These are phyloP conservation scores for Rhinocladiella mackenziei DNA, from an alignment of 2,329 filamentous ascomycete species.

Conservation along the genomic window DNA sequence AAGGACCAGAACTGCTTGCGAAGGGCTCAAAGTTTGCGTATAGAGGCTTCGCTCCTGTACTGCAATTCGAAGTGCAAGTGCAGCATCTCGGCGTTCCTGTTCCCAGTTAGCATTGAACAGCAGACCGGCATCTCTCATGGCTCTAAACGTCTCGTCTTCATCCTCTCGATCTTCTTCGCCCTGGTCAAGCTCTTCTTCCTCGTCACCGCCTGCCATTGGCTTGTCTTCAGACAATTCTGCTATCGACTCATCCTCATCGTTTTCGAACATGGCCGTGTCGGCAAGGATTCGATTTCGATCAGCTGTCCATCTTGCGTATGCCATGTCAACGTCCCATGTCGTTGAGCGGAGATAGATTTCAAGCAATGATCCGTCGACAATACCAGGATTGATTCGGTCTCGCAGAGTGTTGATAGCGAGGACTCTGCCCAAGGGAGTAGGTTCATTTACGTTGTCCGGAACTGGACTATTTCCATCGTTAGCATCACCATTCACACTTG, in stretches of 20 bases:
- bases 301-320: neutral
- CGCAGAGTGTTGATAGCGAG: no score
- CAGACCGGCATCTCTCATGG: neutral
- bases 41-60: neutral
- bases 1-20: conserved; percentile 14
- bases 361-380: neutral
- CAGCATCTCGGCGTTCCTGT: conserved; percentile 15
- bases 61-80: conserved; percentile 1
- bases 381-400: no score
- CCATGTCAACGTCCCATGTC: neutral
- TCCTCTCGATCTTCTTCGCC: neutral
- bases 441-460: no score
- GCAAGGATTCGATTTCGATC: neutral
- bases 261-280: neutral
- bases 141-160: neutral
- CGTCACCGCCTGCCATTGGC: no score
- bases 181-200: neutral
- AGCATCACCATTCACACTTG: no score
- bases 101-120: conserved; percentile 10
- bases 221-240: no score
- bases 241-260: neutral
- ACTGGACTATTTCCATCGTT: no score
- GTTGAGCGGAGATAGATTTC: neutral
- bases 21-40: neutral
- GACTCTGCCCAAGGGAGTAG: no score